Conservation (phyloP, 345 rosid species). For the Lumnitzera racemosa region DNA sequence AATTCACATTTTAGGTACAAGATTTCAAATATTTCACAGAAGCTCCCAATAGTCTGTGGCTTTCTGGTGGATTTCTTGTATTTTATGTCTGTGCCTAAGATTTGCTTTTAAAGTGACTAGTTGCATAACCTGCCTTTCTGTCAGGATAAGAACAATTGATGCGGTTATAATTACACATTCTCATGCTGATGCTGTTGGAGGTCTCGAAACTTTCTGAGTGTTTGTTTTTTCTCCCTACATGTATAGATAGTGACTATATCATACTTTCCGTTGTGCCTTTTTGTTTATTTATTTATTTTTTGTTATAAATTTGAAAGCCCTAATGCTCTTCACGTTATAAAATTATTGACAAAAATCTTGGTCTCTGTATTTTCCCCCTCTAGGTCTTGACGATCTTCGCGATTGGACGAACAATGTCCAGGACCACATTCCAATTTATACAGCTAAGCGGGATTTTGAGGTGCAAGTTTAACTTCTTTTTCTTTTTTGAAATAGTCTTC, state of each 20-base stretch:
- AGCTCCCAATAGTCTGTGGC: no score
- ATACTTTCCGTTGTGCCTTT: not conserved
- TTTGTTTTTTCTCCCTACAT: conserved; percentile 4
- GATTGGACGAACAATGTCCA: conserved; percentile 98
- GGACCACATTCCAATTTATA: conserved; percentile 69
- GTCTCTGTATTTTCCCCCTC: conserved; percentile 9
- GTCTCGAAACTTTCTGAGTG: conserved; percentile 52
- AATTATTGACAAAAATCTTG: conserved; percentile 9
- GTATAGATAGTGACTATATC: not conserved
- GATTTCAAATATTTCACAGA: no score
- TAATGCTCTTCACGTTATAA: conserved; percentile 4
- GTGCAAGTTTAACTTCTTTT: conserved; percentile 18
- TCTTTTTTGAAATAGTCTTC: not conserved
- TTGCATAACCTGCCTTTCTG: conserved; percentile 32
- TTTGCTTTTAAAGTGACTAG: conserved; percentile 29
- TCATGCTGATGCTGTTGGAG: conserved; percentile 99
- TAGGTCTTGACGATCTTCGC: conserved; percentile 94
- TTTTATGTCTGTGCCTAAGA: conserved; percentile 7
- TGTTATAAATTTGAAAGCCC: not conserved
- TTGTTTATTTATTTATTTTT: not conserved
- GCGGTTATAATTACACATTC: conserved; percentile 97
- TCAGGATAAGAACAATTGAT: conserved; percentile 97
- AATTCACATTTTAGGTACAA: no score
- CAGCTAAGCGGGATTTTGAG: conserved; percentile 78
- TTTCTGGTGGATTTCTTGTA: not conserved